Percentiles rank a stretch among this genome's conserved stretches.
These are phyloP conservation scores for Talaromyces sp. DNA, from an alignment of 2,329 filamentous ascomycete genomes.

Conservation along the genomic window DNA sequence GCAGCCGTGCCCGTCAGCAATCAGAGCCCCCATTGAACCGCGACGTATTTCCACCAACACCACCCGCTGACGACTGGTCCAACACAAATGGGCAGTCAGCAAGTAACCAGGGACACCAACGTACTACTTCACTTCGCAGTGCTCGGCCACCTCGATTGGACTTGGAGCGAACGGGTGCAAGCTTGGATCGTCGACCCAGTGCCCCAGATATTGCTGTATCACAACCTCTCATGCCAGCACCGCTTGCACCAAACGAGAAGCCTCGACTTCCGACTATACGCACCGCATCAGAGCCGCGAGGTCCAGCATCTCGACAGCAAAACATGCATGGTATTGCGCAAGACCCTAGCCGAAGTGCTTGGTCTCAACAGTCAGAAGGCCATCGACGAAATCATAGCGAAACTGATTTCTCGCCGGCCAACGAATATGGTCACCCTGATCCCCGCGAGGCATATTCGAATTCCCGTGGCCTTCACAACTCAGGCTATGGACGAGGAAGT, in stretches of 20 bases:
- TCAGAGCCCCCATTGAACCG: constrained; percentile 79
- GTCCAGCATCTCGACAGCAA: constrained; percentile 39
- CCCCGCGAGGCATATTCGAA: constrained; percentile 70
- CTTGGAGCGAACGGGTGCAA: constrained; percentile 36
- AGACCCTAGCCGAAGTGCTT: constrained; percentile 31
- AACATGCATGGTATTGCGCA: constrained; percentile 33
- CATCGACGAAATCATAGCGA: constrained; percentile 38
- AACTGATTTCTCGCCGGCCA: constrained; percentile 21
- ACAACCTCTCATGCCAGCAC: constrained; percentile 20
- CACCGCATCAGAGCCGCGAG: constrained; percentile 56
- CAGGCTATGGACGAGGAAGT: constrained; percentile 39
- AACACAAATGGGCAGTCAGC: constrained; percentile 34
- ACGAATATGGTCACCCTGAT: constrained; percentile 44
- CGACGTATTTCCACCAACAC: constrained; percentile 95
- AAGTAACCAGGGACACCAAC: constrained; percentile 28
- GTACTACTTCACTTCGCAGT: constrained; percentile 54
- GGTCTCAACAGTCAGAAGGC: constrained; percentile 35
- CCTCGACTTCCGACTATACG: constrained; percentile 51
- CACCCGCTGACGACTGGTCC: constrained; percentile 86
- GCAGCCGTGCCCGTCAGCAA: constrained; percentile 75
- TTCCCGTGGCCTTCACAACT: constrained; percentile 46
- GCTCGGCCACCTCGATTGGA: constrained; percentile 51
- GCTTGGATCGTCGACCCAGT: constrained; percentile 37
- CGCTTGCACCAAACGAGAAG: constrained; percentile 30
- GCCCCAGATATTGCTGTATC: constrained; percentile 1